Conservation (phyloP, 1,284 basidiomycete genomes). For the Marasmius fiardii region DNA sequence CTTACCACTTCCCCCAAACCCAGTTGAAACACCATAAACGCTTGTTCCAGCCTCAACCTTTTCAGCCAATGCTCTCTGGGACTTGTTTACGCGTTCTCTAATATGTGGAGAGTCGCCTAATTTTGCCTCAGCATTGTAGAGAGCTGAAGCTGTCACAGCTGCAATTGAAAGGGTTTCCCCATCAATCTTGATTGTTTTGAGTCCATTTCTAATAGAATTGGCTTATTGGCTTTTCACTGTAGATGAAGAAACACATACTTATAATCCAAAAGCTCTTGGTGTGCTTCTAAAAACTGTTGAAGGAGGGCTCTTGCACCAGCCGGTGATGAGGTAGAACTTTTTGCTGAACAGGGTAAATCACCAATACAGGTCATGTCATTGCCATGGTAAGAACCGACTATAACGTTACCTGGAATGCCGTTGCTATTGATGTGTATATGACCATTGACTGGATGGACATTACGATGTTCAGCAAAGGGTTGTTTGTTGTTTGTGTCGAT, state of each 20-base stretch:
- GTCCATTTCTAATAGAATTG: conserved; percentile 43
- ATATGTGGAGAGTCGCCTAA: conserved; percentile 48
- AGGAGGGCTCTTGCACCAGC: too few species aligned
- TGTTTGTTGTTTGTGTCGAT: too few species aligned
- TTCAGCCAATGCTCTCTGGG: conserved; percentile 58
- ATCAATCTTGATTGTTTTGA: conserved; percentile 52
- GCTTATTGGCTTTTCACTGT: not conserved
- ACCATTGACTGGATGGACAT: too few species aligned
- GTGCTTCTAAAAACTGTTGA: conserved; percentile 43
- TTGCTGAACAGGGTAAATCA: too few species aligned
- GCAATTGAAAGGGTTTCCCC: conserved; percentile 71
- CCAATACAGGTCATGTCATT: too few species aligned
- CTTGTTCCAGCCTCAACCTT: conserved; percentile 68
- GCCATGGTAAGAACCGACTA: too few species aligned
- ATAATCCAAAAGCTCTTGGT: conserved; percentile 52
- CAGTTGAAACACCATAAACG: conserved; percentile 82
- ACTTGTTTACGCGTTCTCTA: conserved; percentile 50
- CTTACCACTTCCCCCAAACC: conserved; percentile 75
- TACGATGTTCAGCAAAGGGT: too few species aligned
- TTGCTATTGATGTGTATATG: too few species aligned
- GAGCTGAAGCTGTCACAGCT: conserved; percentile 69
- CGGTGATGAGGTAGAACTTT: too few species aligned
- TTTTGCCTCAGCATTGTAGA: conserved; percentile 52
- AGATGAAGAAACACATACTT: conserved; percentile 40
- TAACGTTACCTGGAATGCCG: too few species aligned